Evolutionary conservation across 2,329 filamentous ascomycete genomes (phyloP), one percentile per base, ranked within the genome.

Genomic region (Calonectria pseudoreteaudii): DNA sequence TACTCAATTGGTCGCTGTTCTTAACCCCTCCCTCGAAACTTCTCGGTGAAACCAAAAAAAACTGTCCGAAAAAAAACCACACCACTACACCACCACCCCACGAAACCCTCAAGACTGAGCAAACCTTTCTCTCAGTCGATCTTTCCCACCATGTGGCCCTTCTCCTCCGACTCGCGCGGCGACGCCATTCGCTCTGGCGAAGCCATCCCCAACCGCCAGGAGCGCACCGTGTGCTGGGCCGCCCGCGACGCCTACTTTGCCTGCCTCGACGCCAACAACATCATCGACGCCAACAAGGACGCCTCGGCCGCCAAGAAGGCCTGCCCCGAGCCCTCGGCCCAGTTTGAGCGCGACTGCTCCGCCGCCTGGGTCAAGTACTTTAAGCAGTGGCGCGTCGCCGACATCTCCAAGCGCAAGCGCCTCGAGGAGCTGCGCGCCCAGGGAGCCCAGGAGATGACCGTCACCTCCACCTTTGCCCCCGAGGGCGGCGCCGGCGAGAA

Each of bases 281-380:
- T 99, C 78, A 84, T 98, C 77, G 96, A 99, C 85, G 85, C 88
- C 23, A 79, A 84, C 76, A 86, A 87, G 79, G 85, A 88, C 75
- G 80, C 82, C n/a, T 82, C 80, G 9, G 85, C 86, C 41, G 83
- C 84, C 2, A 80, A 80, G 9, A 83, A 81, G 68, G 83, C 84
- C 47, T 90, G 88, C 74, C 82, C 83, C 30, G 71, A 75, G 52
- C 82, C 88, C 83, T 81, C 81, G 30, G 82, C 80, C 36, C 90
- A 88, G 72, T 98, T 98, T 81, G 95, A 98, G 86, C 89, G 90
- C 79, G 94, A 96, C 83, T 99, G 97, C 85, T 95, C 95, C 23
- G 90, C 89, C 73, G 96, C 95, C 83, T 99, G 97, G 97, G 97
- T 98, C 74, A 95, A 95, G 86, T 98, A 99, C 86, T 99, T 99